phyloP scores from a whole-genome alignment of 352 stramenopile species.

The Nothophytophthora sp. region DNA sequence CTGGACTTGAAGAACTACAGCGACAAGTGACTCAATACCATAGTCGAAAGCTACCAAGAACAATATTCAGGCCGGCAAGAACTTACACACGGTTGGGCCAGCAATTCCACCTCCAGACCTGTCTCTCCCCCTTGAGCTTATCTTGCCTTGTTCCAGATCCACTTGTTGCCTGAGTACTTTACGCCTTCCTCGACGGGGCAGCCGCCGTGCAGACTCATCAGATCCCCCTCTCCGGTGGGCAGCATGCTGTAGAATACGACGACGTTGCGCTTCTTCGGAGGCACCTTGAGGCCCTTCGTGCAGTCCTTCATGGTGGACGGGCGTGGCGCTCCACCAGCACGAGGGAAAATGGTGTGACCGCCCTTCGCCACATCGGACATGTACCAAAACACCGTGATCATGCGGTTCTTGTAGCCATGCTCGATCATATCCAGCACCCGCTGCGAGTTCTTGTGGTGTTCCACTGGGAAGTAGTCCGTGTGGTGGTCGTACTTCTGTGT shows the following conservation, averaged over 20 bases:
- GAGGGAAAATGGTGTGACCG: conserved; percentile 75
- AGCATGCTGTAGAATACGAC: conserved; percentile 86
- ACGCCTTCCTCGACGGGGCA: conserved; percentile 75
- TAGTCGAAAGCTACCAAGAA: too few relatives aligned
- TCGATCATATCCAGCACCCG: conserved; percentile 53
- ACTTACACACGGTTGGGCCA: too few relatives aligned
- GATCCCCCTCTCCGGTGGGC: conserved; percentile 60
- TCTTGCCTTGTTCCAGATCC: conserved; percentile 78
- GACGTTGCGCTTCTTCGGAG: conserved; percentile 74
- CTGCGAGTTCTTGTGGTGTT: conserved; percentile 46
- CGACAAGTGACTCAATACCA: conserved; percentile 24
- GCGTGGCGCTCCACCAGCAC: conserved; percentile 42
- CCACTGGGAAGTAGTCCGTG: conserved; percentile 62
- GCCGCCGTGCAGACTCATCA: conserved; percentile 71
- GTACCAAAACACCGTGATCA: conserved; percentile 89
- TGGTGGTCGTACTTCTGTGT: conserved; percentile 84
- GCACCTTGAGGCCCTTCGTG: conserved; percentile 59
- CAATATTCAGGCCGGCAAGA: too few relatives aligned
- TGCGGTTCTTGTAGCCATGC: conserved; percentile 76
- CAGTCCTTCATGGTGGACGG: conserved; percentile 60
- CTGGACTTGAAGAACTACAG: conserved; percentile 54
- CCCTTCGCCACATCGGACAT: conserved; percentile 79
- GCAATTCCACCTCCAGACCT: too few relatives aligned
- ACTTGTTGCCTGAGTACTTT: conserved; percentile 85
- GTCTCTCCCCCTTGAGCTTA: too few relatives aligned